These are phyloP conservation scores for Corynascus novoguineensis DNA, from an alignment of 495 filamentous ascomycete species.

Conservation along the genomic window DNA sequence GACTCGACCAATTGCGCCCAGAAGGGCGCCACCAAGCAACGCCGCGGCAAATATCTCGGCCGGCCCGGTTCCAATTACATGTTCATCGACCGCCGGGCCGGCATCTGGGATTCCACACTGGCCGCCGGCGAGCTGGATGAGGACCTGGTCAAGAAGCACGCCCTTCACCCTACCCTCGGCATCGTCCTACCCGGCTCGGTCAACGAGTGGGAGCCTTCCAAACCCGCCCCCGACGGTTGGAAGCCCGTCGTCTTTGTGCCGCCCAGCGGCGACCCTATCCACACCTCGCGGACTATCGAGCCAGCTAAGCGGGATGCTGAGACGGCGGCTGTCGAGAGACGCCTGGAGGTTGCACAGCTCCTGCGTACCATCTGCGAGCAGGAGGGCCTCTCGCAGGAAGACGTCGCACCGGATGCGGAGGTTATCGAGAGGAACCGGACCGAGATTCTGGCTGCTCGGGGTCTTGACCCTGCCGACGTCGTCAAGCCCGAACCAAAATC, in stretches of 20 bases:
- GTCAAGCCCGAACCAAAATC: not conserved
- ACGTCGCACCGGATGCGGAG: constrained; percentile 32
- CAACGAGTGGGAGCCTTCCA: constrained; percentile 35
- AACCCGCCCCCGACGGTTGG: constrained; percentile 27
- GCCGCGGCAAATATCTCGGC: constrained; percentile 37
- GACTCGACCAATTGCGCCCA: constrained; percentile 43
- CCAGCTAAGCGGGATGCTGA: constrained; percentile 29
- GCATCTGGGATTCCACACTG: constrained; percentile 39
- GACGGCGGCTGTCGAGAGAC: constrained; percentile 18
- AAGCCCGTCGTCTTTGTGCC: constrained; percentile 36
- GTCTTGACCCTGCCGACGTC: constrained; percentile 26
- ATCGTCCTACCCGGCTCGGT: constrained; percentile 35
- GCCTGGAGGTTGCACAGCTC: constrained; percentile 17
- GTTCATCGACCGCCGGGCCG: constrained; percentile 40
- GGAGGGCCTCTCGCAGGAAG: constrained; percentile 30
- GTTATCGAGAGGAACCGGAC: constrained; percentile 30
- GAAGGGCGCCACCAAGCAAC: constrained; percentile 35
- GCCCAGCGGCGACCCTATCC: constrained; percentile 27
- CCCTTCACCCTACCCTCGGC: constrained; percentile 40
- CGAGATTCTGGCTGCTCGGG: constrained; percentile 17
- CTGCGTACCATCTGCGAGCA: constrained; percentile 28
- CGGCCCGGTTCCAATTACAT: constrained; percentile 38
- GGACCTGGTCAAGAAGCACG: constrained; percentile 37
- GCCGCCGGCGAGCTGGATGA: constrained; percentile 39
- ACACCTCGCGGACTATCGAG: constrained; percentile 40